Conservation (phyloP, 202 grass and related monocot species). For the Alloteropsis angusta region DNA sequence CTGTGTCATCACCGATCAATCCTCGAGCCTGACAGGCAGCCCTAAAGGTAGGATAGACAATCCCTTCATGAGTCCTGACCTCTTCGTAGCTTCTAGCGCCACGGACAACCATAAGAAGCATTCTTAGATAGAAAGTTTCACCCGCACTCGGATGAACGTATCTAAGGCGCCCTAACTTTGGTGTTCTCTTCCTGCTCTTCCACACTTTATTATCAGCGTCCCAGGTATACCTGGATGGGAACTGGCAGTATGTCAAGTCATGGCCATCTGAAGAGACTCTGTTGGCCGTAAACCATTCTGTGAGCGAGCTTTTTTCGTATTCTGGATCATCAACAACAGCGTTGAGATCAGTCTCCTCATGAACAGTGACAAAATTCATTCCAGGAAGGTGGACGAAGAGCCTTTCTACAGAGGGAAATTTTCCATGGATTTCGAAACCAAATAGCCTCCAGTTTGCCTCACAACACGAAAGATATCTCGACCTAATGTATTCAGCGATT, state of each 20-base stretch:
- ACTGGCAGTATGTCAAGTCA: background rate
- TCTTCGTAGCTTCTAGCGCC: background rate
- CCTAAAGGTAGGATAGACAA: too few relatives aligned
- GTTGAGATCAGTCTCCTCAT: too few relatives aligned
- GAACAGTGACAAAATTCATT: too few relatives aligned
- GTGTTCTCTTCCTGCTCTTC: background rate
- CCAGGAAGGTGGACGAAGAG: too few relatives aligned
- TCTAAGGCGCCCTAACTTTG: background rate
- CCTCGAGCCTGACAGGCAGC: too few relatives aligned
- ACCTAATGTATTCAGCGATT: background rate
- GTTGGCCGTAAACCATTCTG: too few relatives aligned
- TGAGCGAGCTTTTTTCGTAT: too few relatives aligned
- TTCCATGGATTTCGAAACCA: background rate
- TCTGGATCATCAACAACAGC: too few relatives aligned
- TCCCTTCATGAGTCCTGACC: rapidly evolving
- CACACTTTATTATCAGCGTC: background rate
- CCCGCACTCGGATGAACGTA: background rate
- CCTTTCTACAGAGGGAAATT: background rate
- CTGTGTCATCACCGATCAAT: too few relatives aligned
- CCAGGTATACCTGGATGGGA: background rate
- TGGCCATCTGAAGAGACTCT: background rate
- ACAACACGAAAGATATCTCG: background rate
- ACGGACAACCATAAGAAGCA: background rate
- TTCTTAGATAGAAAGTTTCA: background rate
- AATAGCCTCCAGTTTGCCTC: background rate